Evolutionary conservation across 1,284 basidiomycete species (phyloP).

Genomic region (Wolfiporia cocos): DNA sequence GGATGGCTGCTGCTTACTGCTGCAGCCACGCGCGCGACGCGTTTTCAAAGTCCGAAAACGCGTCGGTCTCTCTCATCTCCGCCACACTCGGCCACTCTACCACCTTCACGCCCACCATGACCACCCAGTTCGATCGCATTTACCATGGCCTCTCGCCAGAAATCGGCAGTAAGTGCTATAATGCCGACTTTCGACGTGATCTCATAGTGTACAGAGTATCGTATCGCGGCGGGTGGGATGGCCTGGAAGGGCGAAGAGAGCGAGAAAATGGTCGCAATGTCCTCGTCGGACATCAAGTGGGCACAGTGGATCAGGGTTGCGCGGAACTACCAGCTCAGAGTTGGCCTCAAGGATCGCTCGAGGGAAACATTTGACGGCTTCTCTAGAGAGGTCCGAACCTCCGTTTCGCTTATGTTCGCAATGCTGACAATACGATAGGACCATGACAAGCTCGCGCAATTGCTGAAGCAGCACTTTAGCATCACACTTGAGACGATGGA

Average conservation of each 20-base stretch:
- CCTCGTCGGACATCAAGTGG: slow-evolving; percentile 77
- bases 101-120: slow-evolving; percentile 19
- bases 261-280: slow-evolving; percentile 61
- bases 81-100: not conserved
- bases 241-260: slow-evolving; percentile 84
- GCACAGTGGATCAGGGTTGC: slow-evolving; percentile 91
- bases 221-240: slow-evolving; percentile 83
- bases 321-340: slow-evolving; percentile 84
- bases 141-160: slow-evolving; percentile 72
- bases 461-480: slow-evolving; percentile 85
- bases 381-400: slow-evolving; percentile 67
- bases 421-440: slow-evolving; percentile 47
- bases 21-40: too few relatives aligned
- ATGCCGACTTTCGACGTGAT: not conserved
- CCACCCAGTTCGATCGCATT: slow-evolving; percentile 79
- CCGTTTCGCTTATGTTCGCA: not conserved
- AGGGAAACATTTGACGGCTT: slow-evolving; percentile 94
- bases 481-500: slow-evolving; percentile 86
- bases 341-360: slow-evolving; percentile 73
- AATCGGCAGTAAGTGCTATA: slow-evolving; percentile 59
- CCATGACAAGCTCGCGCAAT: slow-evolving; percentile 67
- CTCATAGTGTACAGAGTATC: slow-evolving; percentile 57
- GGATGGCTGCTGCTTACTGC: too few relatives aligned
- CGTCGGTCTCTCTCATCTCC: too few relatives aligned
- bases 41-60: too few relatives aligned